Percentiles rank a stretch among this genome's conserved stretches.
Conservation (phyloP, 2,329 filamentous ascomycete genomes). For the Apiospora kogelbergensis region DNA sequence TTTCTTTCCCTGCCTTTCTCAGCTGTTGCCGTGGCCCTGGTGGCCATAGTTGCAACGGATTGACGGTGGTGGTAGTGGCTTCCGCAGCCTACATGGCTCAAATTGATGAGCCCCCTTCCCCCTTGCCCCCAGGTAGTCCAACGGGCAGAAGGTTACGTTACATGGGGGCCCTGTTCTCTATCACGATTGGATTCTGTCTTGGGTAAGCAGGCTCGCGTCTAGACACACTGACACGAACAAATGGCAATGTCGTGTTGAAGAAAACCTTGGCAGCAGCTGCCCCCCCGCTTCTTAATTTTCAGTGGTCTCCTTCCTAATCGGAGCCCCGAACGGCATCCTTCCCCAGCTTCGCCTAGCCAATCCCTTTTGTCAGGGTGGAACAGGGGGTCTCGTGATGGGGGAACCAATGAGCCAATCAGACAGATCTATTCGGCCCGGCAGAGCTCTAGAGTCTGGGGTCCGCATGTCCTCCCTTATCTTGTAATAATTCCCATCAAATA, state of each 20-base stretch:
- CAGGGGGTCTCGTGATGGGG: background rate
- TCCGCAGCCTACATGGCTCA: background rate
- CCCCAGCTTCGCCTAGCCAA: slow-evolving; percentile 5
- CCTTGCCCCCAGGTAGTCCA: background rate
- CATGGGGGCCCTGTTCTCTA: background rate
- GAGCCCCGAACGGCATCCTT: background rate
- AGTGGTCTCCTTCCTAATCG: slow-evolving; percentile 3
- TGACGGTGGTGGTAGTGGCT: background rate
- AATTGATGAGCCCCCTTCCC: too few species aligned
- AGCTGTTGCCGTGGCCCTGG: too few species aligned
- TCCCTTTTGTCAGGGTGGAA: background rate
- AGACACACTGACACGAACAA: background rate
- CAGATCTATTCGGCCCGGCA: slow-evolving; percentile 2
- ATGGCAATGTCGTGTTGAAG: background rate
- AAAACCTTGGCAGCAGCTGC: background rate
- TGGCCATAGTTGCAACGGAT: too few species aligned
- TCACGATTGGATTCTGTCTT: background rate
- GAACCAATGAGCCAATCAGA: background rate
- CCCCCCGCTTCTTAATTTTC: background rate
- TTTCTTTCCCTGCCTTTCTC: background rate
- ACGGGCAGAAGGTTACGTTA: background rate
- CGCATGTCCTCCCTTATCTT: background rate
- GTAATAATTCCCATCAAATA: background rate
- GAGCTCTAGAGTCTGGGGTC: background rate
- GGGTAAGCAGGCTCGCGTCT: background rate